Percentiles rank a stretch among this genome's conserved stretches.
Conservation (phyloP, 1,139 yeast species). For the Scheffersomyces illinoinensis region DNA sequence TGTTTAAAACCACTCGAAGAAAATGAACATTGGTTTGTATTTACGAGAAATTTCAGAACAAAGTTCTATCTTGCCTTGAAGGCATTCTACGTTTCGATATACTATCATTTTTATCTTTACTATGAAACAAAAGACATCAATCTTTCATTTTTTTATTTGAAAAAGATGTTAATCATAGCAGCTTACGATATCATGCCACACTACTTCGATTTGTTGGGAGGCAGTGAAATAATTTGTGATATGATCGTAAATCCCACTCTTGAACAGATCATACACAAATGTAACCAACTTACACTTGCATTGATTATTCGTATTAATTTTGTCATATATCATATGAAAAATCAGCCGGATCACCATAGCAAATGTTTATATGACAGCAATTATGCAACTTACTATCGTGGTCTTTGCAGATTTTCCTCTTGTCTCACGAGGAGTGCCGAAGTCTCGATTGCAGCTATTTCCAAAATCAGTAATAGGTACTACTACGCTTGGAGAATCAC, state of each 20-base stretch:
- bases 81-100: conserved; percentile 32
- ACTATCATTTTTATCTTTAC: conserved; percentile 38
- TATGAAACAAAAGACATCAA: conserved; percentile 21
- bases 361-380: neutral
- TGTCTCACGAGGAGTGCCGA: conserved; percentile 4
- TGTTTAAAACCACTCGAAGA: conserved; percentile 6
- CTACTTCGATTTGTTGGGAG: conserved; percentile 33
- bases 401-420: conserved; percentile 4
- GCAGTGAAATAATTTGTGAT: conserved; percentile 36
- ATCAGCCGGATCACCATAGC: conserved; percentile 8
- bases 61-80: conserved; percentile 32
- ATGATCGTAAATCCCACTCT: conserved; percentile 42
- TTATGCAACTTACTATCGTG: neutral
- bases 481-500: conserved; percentile 11
- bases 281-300: conserved; percentile 34
- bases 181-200: conserved; percentile 37
- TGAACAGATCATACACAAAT: conserved; percentile 35
- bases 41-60: conserved; percentile 23
- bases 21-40: conserved; percentile 14
- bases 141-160: conserved; percentile 33
- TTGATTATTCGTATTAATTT: conserved; percentile 25
- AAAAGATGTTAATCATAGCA: conserved; percentile 26
- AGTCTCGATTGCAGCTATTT: conserved; percentile 4
- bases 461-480: conserved; percentile 11
- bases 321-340: neutral